A percentile compares a stretch with the other conserved stretches of the same genome.
Conservation (phyloP, 441 rosid species). For the Arabidopsis hybrid region DNA sequence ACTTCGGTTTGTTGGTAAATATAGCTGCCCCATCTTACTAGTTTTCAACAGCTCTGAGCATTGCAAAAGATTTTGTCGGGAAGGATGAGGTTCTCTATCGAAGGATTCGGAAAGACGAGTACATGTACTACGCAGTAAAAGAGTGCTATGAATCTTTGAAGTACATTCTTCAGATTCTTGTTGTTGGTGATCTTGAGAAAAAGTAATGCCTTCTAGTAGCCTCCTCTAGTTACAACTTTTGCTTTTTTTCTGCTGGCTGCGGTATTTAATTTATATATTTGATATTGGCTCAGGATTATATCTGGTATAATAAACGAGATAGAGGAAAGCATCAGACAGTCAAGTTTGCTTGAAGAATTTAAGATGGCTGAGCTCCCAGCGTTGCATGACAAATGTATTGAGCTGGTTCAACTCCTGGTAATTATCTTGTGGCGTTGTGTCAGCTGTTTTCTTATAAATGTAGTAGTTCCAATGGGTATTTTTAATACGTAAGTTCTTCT, state of each 20-base stretch:
- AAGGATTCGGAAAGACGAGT: constrained; percentile 82
- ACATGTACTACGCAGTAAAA: constrained; percentile 85
- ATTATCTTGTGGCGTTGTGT: constrained; percentile 37
- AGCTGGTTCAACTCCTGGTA: constrained; percentile 92
- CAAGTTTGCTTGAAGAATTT: constrained; percentile 78
- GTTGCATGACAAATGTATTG: constrained; percentile 68
- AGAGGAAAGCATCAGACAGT: constrained; percentile 73
- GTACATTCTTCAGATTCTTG: constrained; percentile 83
- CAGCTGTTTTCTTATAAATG: constrained; percentile 1
- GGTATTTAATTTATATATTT: constrained; percentile 3
- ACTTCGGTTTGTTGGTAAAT: constrained; percentile 42
- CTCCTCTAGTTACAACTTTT: constrained; percentile 12
- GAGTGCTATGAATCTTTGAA: constrained; percentile 92
- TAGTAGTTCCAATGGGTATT: neutral
- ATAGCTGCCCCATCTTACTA: constrained; percentile 52
- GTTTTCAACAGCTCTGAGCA: constrained; percentile 90
- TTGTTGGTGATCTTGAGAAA: constrained; percentile 84
- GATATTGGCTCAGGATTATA: constrained; percentile 59
- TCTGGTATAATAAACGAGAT: constrained; percentile 69
- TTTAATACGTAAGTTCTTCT: constrained; percentile 37
- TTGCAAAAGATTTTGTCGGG: constrained; percentile 80
- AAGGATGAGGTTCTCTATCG: constrained; percentile 72
- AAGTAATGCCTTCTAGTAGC: constrained; percentile 53
- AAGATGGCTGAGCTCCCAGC: constrained; percentile 80
- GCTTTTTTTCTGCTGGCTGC: constrained; percentile 25